Base-by-base conservation (phyloP, 108 stramenopile species). In the Aurantiochytrium sp. region DNA sequence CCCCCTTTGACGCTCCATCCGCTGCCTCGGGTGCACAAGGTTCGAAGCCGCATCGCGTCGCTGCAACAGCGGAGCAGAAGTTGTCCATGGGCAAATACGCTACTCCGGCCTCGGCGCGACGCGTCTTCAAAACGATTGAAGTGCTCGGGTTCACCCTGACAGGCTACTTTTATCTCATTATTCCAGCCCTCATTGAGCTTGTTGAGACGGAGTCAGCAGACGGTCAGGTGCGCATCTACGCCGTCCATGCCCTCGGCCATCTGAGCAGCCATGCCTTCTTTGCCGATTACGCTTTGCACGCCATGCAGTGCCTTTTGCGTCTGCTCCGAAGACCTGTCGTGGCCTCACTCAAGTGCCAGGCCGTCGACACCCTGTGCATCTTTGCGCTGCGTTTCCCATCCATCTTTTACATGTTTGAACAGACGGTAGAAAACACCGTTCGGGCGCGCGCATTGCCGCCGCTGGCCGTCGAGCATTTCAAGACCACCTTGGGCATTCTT, bases 151-250 rank as follows among this genome's bases (percentile, higher is more conserved):
- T 92, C 8, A 93, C 95, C 16, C 94, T 98, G 21, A 91, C 92
- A 6, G 96, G 96, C 45, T 95, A 96, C 87, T 87, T 96, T 53
- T 94, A 96, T 87, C 92, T 97, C 72, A 88, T 97, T 35, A 93
- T 97, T 21, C 96, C 98, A 35, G 96, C 96, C 5, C 92, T 97
- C 5, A 90, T 97, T 44, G 95, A 95, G 58, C 91, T 98, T 43
- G 60, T 58, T 4, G 89, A 83, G 1, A 44, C 88, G 8, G 43
- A 43, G n/a, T 29, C 60, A 12, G 60, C 60, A 23, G 23, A 23
- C 43, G 23, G 5, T 18, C 25, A 87, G 42, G 87, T 87, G 10
- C n/a, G 87, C 42, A 58, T 87, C 16, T 58, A 87, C 58, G 55
- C 87, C 5, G 28, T 87, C 16, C 57, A 87, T 58, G 87, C 57